A percentile compares a stretch with the other conserved stretches of the same genome.
Conservation (phyloP, 139 green algal species). For the Micractinium sp. region DNA sequence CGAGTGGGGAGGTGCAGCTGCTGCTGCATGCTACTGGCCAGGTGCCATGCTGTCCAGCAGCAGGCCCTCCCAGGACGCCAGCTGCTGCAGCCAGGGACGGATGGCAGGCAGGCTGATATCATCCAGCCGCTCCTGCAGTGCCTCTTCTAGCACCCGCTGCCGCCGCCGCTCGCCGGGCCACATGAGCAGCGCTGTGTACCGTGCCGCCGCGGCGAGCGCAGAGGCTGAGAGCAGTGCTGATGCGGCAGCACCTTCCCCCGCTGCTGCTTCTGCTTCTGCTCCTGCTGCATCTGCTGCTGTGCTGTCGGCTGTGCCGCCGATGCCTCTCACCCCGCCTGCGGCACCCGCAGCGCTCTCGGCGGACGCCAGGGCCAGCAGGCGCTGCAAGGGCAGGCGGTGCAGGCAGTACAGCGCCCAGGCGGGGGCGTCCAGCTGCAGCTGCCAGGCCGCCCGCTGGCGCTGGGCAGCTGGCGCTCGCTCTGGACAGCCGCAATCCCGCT, state of each 20-base stretch:
- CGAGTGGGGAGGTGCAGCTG: too few relatives aligned
- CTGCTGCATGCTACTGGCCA: too few relatives aligned
- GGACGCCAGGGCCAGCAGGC: background rate
- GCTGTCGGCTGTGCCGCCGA: background rate
- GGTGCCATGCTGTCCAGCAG: too few relatives aligned
- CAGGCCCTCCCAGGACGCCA: background rate
- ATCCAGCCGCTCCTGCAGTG: background rate
- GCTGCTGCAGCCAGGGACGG: conserved; percentile 4
- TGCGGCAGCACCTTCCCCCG: background rate
- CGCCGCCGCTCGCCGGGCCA: background rate
- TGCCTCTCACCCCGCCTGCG: background rate
- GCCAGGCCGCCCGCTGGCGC: background rate
- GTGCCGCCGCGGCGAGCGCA: background rate
- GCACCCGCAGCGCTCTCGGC: background rate
- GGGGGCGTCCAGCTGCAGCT: conserved; percentile 17
- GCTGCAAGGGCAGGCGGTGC: background rate
- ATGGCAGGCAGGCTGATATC: background rate
- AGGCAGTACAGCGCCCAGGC: conserved; percentile 14
- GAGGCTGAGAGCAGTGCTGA: background rate
- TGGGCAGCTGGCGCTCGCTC: background rate
- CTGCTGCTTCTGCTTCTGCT: background rate
- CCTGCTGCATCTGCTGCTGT: background rate
- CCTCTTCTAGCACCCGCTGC: background rate
- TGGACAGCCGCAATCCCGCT: background rate
- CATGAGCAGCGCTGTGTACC: background rate